Evolutionary conservation across 1,284 basidiomycete species (phyloP).

Genomic region (Pseudozyma flocculosa): DNA sequence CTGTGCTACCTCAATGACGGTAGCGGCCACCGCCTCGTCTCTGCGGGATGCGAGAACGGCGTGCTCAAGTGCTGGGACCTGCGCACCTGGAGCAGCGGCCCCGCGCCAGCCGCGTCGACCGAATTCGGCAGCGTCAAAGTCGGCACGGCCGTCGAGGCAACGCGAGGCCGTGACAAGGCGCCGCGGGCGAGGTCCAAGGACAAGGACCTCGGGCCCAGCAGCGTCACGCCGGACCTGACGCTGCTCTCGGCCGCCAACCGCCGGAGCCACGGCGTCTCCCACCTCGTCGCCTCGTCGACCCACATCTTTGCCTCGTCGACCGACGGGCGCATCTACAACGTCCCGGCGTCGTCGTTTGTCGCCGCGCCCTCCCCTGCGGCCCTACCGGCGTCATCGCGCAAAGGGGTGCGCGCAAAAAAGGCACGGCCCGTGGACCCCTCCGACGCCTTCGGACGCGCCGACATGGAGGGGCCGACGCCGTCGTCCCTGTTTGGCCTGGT

Average conservation of each 20-base stretch:
- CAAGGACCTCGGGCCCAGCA: background rate
- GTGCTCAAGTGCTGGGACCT: slow-evolving; percentile 54
- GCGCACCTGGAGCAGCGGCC: slow-evolving; percentile 15
- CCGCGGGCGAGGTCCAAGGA: too few relatives aligned
- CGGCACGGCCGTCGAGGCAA: background rate
- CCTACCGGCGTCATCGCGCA: too few relatives aligned
- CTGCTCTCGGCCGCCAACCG: slow-evolving; percentile 10
- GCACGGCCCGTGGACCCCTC: too few relatives aligned
- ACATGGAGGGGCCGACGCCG: too few relatives aligned
- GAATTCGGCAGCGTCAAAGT: background rate
- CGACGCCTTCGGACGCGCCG: too few relatives aligned
- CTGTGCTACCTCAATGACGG: slow-evolving; percentile 40
- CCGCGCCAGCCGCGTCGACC: background rate
- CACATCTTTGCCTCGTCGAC: slow-evolving; percentile 48
- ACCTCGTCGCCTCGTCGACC: slow-evolving; percentile 31
- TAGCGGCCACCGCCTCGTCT: slow-evolving; percentile 37
- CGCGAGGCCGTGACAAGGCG: too few relatives aligned
- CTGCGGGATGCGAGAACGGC: slow-evolving; percentile 43
- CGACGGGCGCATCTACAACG: slow-evolving; percentile 45
- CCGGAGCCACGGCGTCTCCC: slow-evolving; percentile 50
- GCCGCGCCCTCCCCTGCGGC: background rate
- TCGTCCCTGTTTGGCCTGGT: background rate
- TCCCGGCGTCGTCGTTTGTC: slow-evolving; percentile 19
- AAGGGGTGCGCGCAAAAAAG: too few relatives aligned
- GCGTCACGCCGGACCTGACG: slow-evolving; percentile 22